Evolutionary conservation across 768 basidiomycete genomes (phyloP).

Genomic region (Tricholoma sp.): DNA sequence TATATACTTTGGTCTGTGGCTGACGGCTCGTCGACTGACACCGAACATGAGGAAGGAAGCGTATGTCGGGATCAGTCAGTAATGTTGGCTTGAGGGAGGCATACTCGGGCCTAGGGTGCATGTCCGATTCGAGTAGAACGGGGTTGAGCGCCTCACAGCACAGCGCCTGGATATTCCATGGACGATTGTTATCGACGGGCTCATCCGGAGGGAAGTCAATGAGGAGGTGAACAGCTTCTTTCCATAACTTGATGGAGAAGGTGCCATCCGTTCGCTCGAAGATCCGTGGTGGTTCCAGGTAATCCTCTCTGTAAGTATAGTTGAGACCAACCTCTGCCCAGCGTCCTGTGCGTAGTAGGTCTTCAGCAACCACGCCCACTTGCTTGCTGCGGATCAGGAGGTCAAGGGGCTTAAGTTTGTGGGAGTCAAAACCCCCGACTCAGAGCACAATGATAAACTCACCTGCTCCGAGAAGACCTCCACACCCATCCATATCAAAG

Average conservation of each 20-base stretch:
- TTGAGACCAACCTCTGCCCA: constrained; percentile 5
- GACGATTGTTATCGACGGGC: neutral
- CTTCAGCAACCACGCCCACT: constrained; percentile 9
- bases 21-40: constrained; percentile 11
- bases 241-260: constrained; percentile 11
- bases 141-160: too few relatives aligned
- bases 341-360: constrained; percentile 9
- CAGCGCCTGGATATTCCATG: neutral
- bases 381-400: constrained; percentile 12
- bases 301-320: constrained; percentile 10
- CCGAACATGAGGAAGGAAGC: too few relatives aligned
- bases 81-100: constrained; percentile 10
- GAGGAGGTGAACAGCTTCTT: too few relatives aligned
- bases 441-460: constrained; percentile 3
- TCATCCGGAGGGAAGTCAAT: neutral
- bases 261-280: constrained; percentile 11
- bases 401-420: constrained; percentile 9
- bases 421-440: neutral
- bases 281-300: too few relatives aligned
- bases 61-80: constrained; percentile 10
- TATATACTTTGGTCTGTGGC: constrained; percentile 6
- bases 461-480: constrained; percentile 6
- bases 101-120: constrained; percentile 11
- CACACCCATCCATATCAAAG: constrained; percentile 13
- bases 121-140: constrained; percentile 13